These are phyloP conservation scores for Penicillium sp. DNA, from an alignment of 2,329 filamentous ascomycete species.

Conservation along the genomic window DNA sequence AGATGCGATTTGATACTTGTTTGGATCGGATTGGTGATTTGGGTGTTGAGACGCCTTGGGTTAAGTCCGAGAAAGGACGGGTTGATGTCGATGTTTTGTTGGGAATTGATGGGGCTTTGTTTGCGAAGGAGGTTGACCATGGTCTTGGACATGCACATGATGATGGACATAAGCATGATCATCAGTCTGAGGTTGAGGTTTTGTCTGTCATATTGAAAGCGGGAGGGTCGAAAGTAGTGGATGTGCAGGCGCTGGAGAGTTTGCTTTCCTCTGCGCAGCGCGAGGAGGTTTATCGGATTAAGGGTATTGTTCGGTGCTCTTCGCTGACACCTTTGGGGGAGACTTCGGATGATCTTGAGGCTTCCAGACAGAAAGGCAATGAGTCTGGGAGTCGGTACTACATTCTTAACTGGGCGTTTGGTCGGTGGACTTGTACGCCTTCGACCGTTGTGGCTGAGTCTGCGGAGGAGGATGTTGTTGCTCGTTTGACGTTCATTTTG, in stretches of 20 bases:
- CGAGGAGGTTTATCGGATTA: slow-evolving; percentile 95
- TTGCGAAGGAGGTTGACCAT: slow-evolving; percentile 36
- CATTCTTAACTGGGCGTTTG: slow-evolving; percentile 98
- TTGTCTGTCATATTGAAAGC: slow-evolving; percentile 71
- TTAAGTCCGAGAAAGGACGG: slow-evolving; percentile 78
- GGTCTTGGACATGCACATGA: slow-evolving; percentile 37
- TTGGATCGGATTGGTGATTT: slow-evolving; percentile 77
- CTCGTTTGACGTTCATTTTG: slow-evolving; percentile 48
- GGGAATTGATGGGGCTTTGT: slow-evolving; percentile 79
- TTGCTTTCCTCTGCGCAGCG: slow-evolving; percentile 75
- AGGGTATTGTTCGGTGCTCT: slow-evolving; percentile 60
- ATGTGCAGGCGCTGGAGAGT: slow-evolving; percentile 60
- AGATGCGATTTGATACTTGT: slow-evolving; percentile 73
- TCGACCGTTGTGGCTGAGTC: slow-evolving; percentile 40
- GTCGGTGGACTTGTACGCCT: slow-evolving; percentile 85
- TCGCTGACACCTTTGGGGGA: slow-evolving; percentile 44
- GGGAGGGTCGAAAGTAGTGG: slow-evolving; percentile 45
- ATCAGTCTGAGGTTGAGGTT: slow-evolving; percentile 86
- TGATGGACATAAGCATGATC: slow-evolving; percentile 54
- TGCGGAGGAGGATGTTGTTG: slow-evolving; percentile 32
- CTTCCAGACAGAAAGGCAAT: slow-evolving; percentile 28
- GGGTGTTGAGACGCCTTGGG: slow-evolving; percentile 76
- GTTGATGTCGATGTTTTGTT: slow-evolving; percentile 79
- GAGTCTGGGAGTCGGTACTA: slow-evolving; percentile 56
- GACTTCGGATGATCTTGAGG: slow-evolving; percentile 45